Evolutionary conservation across 225 moss, liverwort and hornwort genomes (phyloP), one percentile per base, ranked within the genome.

Genomic region (Takakia lepidozioides): DNA sequence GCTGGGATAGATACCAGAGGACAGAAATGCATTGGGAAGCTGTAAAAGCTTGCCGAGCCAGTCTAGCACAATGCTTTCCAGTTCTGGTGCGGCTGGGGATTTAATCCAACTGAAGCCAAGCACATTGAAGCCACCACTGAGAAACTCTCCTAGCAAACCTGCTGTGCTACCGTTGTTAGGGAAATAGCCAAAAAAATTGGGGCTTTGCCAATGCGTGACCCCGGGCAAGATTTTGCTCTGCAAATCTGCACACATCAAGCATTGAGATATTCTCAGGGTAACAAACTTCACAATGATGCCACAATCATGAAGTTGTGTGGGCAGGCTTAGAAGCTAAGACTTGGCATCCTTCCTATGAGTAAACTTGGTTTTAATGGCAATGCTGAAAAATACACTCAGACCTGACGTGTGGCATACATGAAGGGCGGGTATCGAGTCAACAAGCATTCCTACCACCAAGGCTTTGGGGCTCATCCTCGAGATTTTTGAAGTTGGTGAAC

Each of bases 171-270:
- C 44, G 57, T 83, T 87, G 2, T 65, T 47, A 42, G 87, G 82
- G 52, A 66, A 87, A 25, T 64, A 92, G 17, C 76, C 82, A 41
- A 77, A 87, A 59, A 92, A 92, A 43, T 61, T 92, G 4, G 92
- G 92, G 65, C 85, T 87, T 55, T 92, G 92, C 92, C 87, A 92
- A 43, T 92, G 84, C 47, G 87, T 92, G 25, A 92, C 44, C 17
- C 92, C 92, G 1, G 70, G 82, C 29, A 78, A 44, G 4, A 82
- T 82, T 47, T 78, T 70, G 51, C 51, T 60, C 39, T 62, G 73
- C 51, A 82, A 60, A 40, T 82, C 82, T 82, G 60, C 65, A 60
- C 1, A 44, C 58, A 62, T 13, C 14, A 25, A 55, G 5, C 11
- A 21, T 19, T n/a, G n/a, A n/a, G n/a, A n/a, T n/a, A n/a, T n/a